Evolutionary conservation across 345 rosid species (phyloP), one percentile per base, ranked within the genome.

Genomic region (Lepidium didymum): DNA sequence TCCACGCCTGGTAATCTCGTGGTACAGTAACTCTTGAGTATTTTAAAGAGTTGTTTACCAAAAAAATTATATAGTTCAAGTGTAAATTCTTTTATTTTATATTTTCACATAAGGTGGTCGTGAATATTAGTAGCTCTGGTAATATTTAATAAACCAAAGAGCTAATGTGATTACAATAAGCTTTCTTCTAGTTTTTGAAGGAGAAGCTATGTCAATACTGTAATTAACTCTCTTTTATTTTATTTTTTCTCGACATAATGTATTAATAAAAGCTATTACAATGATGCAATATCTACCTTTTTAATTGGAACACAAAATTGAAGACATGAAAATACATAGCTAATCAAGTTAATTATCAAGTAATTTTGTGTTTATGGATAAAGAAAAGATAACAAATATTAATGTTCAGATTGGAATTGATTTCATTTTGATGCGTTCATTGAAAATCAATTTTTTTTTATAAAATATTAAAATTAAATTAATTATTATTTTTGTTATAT

Each of bases 1-100:
- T 91, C 21, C 90, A 83, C 29, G 91, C 68, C 1, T 80, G 88
- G 88, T 86, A 79, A 75, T 35, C 63, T 56, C 27, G 50, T 54
- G 43, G 15, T 10, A 69, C 3, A 34, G 59, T 64, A 63, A 47
- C 71, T 56, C 60, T 56, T 55, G 56, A 63, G 4, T 66, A 34
- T 47, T 65, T 71, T 7, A 47, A 47, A 65, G 70, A 45, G 72
- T 73, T 73, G 45, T 36, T 44, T 44, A 60, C 68, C 58, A 27
- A 37, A 15, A 16, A 49, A 10, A 14, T 37, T 46, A 21, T 10
- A 10, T 70, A 40, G 44, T 33, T 60, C 33, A 52, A 51, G 34
- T 15, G 45, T 42, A 21, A 23, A 44, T 44, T 72, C 25, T 47
- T 60, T 60, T 18, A 34, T 54, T 63, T n/a, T 1, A 3, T 29